Percentiles rank a stretch among this genome's conserved stretches.
Evolutionary conservation across 179 eudicot species (phyloP).

Genomic region (Silene vulgaris): DNA sequence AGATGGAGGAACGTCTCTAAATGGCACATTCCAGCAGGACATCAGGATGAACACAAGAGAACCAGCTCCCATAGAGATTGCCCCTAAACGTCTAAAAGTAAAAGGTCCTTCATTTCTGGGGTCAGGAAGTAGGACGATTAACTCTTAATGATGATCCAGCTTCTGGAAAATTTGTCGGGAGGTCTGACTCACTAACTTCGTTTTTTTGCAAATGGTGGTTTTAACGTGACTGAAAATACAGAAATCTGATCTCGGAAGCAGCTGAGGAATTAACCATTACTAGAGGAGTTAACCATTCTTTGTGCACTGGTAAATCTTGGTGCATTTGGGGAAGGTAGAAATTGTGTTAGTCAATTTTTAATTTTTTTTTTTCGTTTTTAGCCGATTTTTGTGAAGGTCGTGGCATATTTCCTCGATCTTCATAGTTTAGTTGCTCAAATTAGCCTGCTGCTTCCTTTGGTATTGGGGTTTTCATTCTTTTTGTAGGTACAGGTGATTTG

Average conservation of each 20-base stretch:
- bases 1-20: conserved; percentile 25
- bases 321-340: conserved; percentile 26
- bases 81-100: conserved; percentile 65
- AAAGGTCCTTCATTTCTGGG: conserved; percentile 58
- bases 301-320: conserved; percentile 7
- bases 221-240: conserved; percentile 42
- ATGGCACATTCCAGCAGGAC: conserved; percentile 29
- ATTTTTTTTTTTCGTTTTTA: conserved; percentile 25
- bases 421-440: conserved; percentile 16
- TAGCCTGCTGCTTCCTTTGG: conserved; percentile 39
- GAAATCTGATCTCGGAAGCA: conserved; percentile 36
- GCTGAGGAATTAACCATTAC: conserved; percentile 36
- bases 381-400: conserved; percentile 32
- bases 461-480: conserved; percentile 45
- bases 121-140: conserved; percentile 30
- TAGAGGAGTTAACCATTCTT: conserved; percentile 40
- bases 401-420: conserved; percentile 32
- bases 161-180: conserved; percentile 24
- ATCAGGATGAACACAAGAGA: conserved; percentile 29
- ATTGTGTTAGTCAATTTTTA: conserved; percentile 32
- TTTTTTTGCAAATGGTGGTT: conserved; percentile 33
- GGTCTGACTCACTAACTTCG: conserved; percentile 42
- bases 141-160: conserved; percentile 15
- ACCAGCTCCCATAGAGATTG: conserved; percentile 37
- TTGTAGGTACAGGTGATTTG: conserved; percentile 37